phyloP scores from a whole-genome alignment of 345 rosid species.

The Combretum micranthum region DNA sequence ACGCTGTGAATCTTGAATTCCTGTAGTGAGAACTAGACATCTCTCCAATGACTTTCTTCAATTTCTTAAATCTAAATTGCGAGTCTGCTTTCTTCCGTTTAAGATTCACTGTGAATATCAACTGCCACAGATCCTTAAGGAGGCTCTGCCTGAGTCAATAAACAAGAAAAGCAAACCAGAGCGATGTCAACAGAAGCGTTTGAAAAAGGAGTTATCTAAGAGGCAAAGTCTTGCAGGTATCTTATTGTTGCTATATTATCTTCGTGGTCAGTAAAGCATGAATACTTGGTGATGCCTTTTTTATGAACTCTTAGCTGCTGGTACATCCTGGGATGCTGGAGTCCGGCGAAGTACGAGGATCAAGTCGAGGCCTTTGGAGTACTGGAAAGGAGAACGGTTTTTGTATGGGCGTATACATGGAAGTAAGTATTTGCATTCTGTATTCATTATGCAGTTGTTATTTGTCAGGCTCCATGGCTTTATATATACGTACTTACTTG shows the following conservation, averaged over 20 bases:
- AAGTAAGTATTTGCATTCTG: slow-evolving; percentile 46
- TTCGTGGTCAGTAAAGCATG: slow-evolving; percentile 7
- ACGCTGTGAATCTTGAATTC: too few species aligned
- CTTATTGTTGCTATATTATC: slow-evolving; percentile 9
- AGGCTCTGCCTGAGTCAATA: slow-evolving; percentile 17
- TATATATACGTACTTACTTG: too few species aligned
- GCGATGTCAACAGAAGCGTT: slow-evolving; percentile 24
- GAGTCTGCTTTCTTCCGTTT: too few species aligned
- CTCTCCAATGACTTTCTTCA: too few species aligned
- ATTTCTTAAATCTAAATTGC: too few species aligned
- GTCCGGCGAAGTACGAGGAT: slow-evolving; percentile 83
- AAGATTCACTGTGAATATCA: neutral
- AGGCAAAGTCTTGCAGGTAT: slow-evolving; percentile 92
- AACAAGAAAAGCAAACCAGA: slow-evolving; percentile 20
- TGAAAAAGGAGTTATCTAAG: slow-evolving; percentile 23
- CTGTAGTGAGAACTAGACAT: too few species aligned
- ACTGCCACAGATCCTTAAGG: slow-evolving; percentile 1
- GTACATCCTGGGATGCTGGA: slow-evolving; percentile 54
- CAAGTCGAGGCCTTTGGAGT: slow-evolving; percentile 81
- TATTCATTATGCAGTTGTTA: neutral
- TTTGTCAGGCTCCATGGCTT: neutral
- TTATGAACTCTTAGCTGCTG: slow-evolving; percentile 37
- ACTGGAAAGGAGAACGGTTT: slow-evolving; percentile 95
- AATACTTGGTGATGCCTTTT: slow-evolving; percentile 1
- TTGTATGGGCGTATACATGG: slow-evolving; percentile 78